Evolutionary conservation across 352 stramenopile species (phyloP), one percentile per base, ranked within the genome.

Genomic region (Pilasporangium apinafurcum): DNA sequence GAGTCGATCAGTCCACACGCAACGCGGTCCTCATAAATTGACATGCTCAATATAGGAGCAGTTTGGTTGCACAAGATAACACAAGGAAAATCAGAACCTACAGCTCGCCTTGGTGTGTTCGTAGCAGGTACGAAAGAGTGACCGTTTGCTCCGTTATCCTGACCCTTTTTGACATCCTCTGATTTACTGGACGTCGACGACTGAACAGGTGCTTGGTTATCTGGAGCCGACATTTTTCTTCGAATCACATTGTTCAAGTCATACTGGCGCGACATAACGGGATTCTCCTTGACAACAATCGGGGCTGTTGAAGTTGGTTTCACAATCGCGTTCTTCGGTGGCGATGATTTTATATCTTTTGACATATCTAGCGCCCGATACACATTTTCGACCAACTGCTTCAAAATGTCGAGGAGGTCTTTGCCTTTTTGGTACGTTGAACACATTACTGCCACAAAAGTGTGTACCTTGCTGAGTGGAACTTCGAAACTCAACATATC

Each of bases 401-500:
- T 82, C 4, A 92, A 58, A 12, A 78, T 92, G 13, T 79, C 63
- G 14, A 77, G 50, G 10, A 92, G 50, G 18, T 92, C 77, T 37
- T 54, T 63, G 0, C 58, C 73, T 42, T 89, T 89, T 46, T 88
- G 67, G 44, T 92, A 92, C 35, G 75, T 90, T 8, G 75, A 80
- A 31, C 77, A 86, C 80, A 92, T 92, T 32, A 86, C 80, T 5
- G 58, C 55, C 16, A 92, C 77, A 44, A 92, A 92, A 1, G 75
- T 82, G 25, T 87, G 59, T 9, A 89, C 73, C 22, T 92, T 86
- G 5, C 60, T 54, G 0, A 90, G 58, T 4, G 77, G 68, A 9
- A 88, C 71, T 37, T 92, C 75, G 24, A 92, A 74, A 8, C 69
- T 89, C 10, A 92, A 71, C 80, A 92, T 92, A 44, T 90, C 78